Percentiles rank a stretch among this genome's conserved stretches.
Conservation (phyloP, 768 basidiomycete species). For the Suillus brevipes region DNA sequence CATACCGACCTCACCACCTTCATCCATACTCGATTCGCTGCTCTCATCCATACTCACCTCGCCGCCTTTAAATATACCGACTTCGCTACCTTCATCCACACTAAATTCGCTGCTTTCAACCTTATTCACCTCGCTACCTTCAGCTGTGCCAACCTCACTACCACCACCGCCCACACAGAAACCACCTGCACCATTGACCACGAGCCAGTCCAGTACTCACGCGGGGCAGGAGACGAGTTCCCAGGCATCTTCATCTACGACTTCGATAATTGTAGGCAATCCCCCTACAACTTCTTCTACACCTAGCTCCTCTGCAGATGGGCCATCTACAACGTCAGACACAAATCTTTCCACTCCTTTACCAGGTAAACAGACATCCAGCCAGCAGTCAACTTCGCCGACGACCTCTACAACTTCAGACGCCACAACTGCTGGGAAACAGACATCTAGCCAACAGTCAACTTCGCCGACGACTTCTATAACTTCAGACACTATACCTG, state of each 20-base stretch:
- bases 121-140: neutral
- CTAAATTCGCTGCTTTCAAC: neutral
- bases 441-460: neutral
- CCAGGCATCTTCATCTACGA: neutral
- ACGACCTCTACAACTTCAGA: neutral
- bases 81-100: neutral
- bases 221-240: neutral
- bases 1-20: neutral
- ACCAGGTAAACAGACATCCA: neutral
- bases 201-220: neutral
- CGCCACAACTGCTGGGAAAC: neutral
- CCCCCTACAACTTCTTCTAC: neutral
- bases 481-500: neutral
- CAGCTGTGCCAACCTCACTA: too few relatives aligned
- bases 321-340: neutral
- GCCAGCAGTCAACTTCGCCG: neutral
- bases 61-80: neutral
- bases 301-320: neutral
- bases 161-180: neutral
- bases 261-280: neutral
- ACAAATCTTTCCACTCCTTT: neutral
- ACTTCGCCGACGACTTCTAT: neutral
- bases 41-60: neutral
- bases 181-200: neutral
- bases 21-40: neutral